These are phyloP conservation scores for Hyphodiscus sp. DNA, from an alignment of 2,329 filamentous ascomycete genomes.

Conservation along the genomic window DNA sequence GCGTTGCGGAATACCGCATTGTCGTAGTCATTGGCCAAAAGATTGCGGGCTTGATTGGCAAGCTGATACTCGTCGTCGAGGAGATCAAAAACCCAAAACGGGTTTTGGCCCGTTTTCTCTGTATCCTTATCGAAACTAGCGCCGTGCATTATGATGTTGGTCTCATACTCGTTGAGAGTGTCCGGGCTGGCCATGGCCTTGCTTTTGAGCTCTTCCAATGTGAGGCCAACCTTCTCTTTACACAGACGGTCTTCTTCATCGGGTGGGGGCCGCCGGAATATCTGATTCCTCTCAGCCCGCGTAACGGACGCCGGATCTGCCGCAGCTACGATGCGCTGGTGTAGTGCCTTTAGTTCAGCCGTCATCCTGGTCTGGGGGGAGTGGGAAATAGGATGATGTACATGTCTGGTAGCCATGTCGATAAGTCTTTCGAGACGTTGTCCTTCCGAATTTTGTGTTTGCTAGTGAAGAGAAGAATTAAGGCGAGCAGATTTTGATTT, in stretches of 20 bases:
- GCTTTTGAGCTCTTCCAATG: not conserved
- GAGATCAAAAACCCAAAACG: not conserved
- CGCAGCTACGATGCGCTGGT: not conserved
- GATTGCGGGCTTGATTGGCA: not conserved
- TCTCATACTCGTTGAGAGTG: not conserved
- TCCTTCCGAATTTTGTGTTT: not conserved
- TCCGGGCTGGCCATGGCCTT: not conserved
- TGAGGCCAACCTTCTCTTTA: not conserved
- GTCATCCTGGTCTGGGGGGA: not conserved
- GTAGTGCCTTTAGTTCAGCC: not conserved
- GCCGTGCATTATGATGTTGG: not conserved
- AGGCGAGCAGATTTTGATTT: no score
- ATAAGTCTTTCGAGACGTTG: not conserved
- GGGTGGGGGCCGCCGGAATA: not conserved
- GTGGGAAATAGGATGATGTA: not conserved
- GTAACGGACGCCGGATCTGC: not conserved
- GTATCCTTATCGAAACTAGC: not conserved
- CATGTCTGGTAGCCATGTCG: not conserved
- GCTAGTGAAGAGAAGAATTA: not conserved
- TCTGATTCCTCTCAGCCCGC: not conserved
- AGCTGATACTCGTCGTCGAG: not conserved
- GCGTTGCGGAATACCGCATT: not conserved
- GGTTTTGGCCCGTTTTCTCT: not conserved
- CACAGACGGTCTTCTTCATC: conserved; percentile 5
- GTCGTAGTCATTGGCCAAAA: not conserved